These are phyloP conservation scores for Lachnellula occidentalis DNA, from an alignment of 2,329 filamentous ascomycete species.

Conservation along the genomic window DNA sequence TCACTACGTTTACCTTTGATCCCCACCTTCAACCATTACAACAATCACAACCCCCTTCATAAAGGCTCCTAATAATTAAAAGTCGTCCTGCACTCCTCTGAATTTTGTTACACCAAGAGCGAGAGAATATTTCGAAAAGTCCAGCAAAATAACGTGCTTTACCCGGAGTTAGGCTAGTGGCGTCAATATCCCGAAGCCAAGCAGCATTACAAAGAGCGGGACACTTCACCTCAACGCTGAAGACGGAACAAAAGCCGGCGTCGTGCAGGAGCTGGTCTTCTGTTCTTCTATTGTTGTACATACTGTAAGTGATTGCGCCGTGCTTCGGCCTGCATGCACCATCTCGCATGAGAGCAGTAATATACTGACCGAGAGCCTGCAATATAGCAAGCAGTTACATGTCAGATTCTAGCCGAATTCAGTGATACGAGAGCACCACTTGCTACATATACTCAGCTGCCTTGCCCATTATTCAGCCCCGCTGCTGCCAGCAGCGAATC, in stretches of 20 bases:
- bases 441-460: not conserved
- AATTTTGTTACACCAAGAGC: no score
- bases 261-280: conserved; percentile 27
- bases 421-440: not conserved
- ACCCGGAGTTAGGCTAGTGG: not conserved
- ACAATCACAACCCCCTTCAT: no score
- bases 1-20: no score
- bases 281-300: conserved; percentile 16
- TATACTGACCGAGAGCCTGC: no score
- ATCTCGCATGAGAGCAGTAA: not conserved
- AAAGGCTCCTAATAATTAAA: no score
- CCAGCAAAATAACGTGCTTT: no score
- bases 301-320: conserved; percentile 3
- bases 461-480: conserved; percentile 2
- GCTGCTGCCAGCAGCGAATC: conserved; percentile 8
- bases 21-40: no score
- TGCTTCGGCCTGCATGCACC: not conserved
- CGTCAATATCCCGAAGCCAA: not conserved
- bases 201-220: not conserved
- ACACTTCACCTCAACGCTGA: not conserved
- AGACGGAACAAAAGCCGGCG: not conserved
- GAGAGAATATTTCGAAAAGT: no score
- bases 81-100: no score
- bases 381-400: not conserved
- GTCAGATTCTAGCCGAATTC: not conserved